Conservation (phyloP, 1,139 yeast genomes). For the Sugiyamaella novakii region DNA sequence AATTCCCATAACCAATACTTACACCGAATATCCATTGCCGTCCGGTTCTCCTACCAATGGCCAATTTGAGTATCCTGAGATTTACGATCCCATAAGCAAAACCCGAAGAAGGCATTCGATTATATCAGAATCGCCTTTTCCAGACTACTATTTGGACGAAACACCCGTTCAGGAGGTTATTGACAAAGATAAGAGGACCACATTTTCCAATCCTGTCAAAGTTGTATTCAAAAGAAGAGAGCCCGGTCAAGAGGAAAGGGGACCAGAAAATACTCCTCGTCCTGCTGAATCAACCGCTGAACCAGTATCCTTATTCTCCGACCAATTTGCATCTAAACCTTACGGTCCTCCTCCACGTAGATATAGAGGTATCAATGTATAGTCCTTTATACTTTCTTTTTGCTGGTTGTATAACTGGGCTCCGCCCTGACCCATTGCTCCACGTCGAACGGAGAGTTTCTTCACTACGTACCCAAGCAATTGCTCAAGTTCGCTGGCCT, state of each 20-base stretch:
- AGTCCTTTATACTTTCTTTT: not conserved
- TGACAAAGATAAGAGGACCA: slow-evolving; percentile 23
- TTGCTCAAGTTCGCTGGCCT: no score
- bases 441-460: not conserved
- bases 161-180: slow-evolving; percentile 20
- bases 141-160: slow-evolving; percentile 19
- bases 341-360: slow-evolving; percentile 40
- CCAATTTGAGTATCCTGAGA: slow-evolving; percentile 17
- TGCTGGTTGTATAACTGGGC: slow-evolving; percentile 15
- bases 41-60: slow-evolving; percentile 2
- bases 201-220: slow-evolving; percentile 28
- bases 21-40: slow-evolving; percentile 21
- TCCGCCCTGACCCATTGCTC: slow-evolving; percentile 12
- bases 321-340: slow-evolving; percentile 37
- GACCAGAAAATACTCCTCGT: slow-evolving; percentile 6
- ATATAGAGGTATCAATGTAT: slow-evolving; percentile 33
- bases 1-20: slow-evolving; percentile 19
- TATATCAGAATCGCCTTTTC: slow-evolving; percentile 11
- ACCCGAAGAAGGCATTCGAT: not conserved
- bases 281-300: slow-evolving; percentile 8
- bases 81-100: slow-evolving; percentile 1
- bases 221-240: slow-evolving; percentile 29
- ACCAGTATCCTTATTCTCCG: slow-evolving; percentile 28
- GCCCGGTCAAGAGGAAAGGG: slow-evolving; percentile 22
- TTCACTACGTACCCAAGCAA: no score